phyloP scores from a whole-genome alignment of 306 rosid species.

The Prunus mira region DNA sequence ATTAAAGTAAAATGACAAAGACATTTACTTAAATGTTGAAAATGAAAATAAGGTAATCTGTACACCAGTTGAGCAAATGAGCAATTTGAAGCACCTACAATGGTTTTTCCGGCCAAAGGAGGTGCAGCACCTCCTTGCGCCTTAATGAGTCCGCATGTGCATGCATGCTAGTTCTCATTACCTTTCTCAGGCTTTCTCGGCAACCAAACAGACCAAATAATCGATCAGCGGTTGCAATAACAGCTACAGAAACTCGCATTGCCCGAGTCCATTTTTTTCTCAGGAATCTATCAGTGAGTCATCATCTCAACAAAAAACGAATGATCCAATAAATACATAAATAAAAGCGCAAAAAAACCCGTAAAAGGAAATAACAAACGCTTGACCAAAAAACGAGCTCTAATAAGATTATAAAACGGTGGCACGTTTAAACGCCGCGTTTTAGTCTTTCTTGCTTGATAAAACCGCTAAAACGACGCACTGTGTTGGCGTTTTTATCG shows the following conservation, averaged over 20 bases:
- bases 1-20: no score
- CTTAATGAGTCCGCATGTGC: no score
- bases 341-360: no score
- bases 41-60: no score
- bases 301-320: neutral
- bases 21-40: no score
- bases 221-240: neutral
- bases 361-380: neutral
- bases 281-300: neutral
- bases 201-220: neutral
- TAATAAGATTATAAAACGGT: neutral
- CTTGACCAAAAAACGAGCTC: neutral
- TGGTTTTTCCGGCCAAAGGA: no score
- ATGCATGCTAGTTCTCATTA: neutral
- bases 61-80: no score
- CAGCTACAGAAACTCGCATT: neutral
- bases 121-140: no score
- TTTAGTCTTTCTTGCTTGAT: neutral
- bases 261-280: neutral
- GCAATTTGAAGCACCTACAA: no score
- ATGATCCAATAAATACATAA: no score
- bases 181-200: neutral
- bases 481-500: neutral
- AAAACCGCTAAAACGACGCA: conserved; percentile 7
- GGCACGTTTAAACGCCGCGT: neutral